These are phyloP conservation scores for Colletotrichum noveboracense DNA, from an alignment of 2,329 filamentous ascomycete genomes.

Conservation along the genomic window DNA sequence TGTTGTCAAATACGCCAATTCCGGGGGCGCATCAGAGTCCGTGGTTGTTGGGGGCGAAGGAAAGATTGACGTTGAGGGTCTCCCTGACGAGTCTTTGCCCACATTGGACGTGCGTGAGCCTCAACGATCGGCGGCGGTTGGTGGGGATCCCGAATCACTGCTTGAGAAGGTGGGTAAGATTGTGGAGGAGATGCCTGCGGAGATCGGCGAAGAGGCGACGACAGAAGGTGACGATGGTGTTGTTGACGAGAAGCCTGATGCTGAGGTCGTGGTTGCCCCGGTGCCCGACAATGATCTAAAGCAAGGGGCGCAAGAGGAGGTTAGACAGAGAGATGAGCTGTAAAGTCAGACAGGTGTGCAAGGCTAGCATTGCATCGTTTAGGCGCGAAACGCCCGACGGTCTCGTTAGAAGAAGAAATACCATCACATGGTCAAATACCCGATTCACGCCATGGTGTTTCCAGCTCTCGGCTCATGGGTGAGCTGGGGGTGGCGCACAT, in stretches of 20 bases:
- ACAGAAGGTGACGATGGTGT: neutral
- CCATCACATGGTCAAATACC: neutral
- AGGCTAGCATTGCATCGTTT: neutral
- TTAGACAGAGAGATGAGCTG: constrained; percentile 16
- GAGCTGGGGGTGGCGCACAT: neutral
- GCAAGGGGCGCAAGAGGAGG: constrained; percentile 18
- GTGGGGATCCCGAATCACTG: constrained; percentile 43
- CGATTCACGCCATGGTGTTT: neutral
- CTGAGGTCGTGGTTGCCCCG: neutral
- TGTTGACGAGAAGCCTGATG: constrained; percentile 28
- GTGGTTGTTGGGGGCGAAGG: constrained; percentile 30
- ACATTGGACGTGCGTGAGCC: constrained; percentile 50
- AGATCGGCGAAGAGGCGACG: constrained; percentile 14
- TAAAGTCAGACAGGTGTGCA: neutral
- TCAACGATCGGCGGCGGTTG: constrained; percentile 24
- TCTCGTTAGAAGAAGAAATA: constrained; percentile 6
- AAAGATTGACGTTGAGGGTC: constrained; percentile 35
- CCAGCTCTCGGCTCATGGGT: neutral
- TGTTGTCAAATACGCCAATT: constrained; percentile 43
- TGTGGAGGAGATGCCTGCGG: constrained; percentile 37
- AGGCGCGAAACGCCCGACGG: neutral
- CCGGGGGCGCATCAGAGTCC: constrained; percentile 21
- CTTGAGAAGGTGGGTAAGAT: constrained; percentile 61
- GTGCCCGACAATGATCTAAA: constrained; percentile 27
- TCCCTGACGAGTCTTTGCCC: constrained; percentile 49